Conservation (phyloP, 2,329 filamentous ascomycete species). For the Botrytis galanthina region DNA sequence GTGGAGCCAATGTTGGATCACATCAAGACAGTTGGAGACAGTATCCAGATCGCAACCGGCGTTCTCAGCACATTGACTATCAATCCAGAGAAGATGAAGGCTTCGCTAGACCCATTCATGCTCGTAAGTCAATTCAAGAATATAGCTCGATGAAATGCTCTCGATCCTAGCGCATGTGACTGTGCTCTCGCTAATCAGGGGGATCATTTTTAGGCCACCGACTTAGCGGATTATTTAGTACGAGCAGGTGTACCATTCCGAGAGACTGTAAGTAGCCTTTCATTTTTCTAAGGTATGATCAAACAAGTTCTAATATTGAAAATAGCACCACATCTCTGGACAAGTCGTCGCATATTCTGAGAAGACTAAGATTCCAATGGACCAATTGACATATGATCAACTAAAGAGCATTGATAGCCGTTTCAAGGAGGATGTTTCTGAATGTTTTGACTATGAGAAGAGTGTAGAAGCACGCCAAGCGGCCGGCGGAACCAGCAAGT, state of each 20-base stretch:
- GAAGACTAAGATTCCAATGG: constrained; percentile 63
- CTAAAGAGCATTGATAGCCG: constrained; percentile 65
- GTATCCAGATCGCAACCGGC: constrained; percentile 77
- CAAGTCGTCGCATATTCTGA: constrained; percentile 71
- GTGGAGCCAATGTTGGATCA: constrained; percentile 83
- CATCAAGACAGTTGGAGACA: constrained; percentile 78
- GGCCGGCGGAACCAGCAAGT: constrained; percentile 74
- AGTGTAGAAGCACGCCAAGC: constrained; percentile 78
- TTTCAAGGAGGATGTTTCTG: constrained; percentile 68
- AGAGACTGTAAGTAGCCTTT: constrained; percentile 50
- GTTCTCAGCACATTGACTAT: constrained; percentile 71
- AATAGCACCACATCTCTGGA: constrained; percentile 68
- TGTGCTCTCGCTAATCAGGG: constrained; percentile 1
- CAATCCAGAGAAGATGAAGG: constrained; percentile 72
- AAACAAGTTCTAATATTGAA: not conserved
- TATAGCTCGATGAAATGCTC: not conserved
- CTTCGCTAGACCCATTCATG: constrained; percentile 79
- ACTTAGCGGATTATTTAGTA: constrained; percentile 64
- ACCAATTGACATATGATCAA: constrained; percentile 62
- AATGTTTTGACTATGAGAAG: constrained; percentile 76
- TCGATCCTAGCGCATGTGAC: constrained; percentile 1
- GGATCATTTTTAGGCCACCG: constrained; percentile 42
- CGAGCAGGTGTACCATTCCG: constrained; percentile 71
- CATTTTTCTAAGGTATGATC: not conserved
- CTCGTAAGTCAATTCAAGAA: constrained; percentile 42